Evolutionary conservation across 352 stramenopile species (phyloP).

Genomic region (Phytophthora pluvialis): DNA sequence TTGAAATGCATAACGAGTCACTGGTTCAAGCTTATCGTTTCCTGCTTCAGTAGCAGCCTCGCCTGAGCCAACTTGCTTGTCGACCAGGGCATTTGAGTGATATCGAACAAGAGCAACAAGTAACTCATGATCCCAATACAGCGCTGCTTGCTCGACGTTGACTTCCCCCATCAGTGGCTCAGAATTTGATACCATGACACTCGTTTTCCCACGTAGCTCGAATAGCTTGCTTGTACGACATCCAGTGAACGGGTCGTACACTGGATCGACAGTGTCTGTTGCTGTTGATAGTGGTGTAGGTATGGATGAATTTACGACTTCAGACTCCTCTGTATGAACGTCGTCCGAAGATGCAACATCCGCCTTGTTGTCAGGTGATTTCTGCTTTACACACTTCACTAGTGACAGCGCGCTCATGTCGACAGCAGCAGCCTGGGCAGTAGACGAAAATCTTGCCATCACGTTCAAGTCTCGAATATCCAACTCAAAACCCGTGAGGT

Average conservation of each 20-base stretch:
- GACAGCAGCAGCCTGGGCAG: conserved; percentile 52
- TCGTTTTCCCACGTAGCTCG: conserved; percentile 63
- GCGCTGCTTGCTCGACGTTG: conserved; percentile 49
- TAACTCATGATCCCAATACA: conserved; percentile 82
- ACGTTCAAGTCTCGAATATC: conserved; percentile 65
- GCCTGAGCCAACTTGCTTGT: not conserved
- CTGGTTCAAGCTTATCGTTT: not conserved
- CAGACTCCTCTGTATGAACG: conserved; percentile 28
- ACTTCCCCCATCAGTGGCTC: conserved; percentile 62
- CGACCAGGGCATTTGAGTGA: conserved; percentile 35
- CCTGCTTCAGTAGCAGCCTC: not conserved
- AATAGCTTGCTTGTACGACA: conserved; percentile 58
- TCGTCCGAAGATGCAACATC: conserved; percentile 33
- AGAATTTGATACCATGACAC: conserved; percentile 55
- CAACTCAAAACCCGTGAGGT: conserved; percentile 64
- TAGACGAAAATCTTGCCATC: conserved; percentile 68
- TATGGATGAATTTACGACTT: conserved; percentile 4
- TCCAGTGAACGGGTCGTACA: conserved; percentile 49
- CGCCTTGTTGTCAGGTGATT: conserved; percentile 33
- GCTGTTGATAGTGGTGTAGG: conserved; percentile 18
- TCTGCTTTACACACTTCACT: conserved; percentile 45
- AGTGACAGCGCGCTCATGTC: conserved; percentile 55
- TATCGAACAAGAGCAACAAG: conserved; percentile 65
- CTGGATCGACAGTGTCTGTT: conserved; percentile 42
- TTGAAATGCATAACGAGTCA: conserved; percentile 43